Evolutionary conservation across 805 yeast species (phyloP), one percentile per base, ranked within the genome.

Genomic region (Yamadazyma sp.): DNA sequence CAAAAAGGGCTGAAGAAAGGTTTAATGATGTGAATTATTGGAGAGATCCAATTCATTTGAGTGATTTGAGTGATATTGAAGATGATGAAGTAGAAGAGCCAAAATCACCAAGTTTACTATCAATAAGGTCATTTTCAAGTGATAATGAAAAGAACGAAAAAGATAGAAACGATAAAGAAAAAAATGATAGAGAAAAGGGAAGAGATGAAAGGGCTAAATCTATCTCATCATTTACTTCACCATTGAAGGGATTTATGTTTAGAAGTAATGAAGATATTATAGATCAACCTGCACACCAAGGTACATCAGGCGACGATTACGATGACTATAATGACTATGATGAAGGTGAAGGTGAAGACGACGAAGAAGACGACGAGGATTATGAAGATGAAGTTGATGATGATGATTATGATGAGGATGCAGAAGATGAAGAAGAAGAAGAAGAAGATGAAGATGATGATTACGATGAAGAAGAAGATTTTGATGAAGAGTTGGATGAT

Each of bases 1-100:
- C 33, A 1, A 35, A 40, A 17, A 19, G 31, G 17, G 60, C 66
- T 2, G 80, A 76, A 35, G 82, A 79, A 44, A 76, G 75, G 43
- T 93, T 68, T 56, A 85, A 86, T 6, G 98, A 93, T 60, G 85
- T 85, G 28, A 89, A 85, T 53, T 93, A 75, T 56, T 93, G 98
- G 98, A 69, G 95, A 44, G 91, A 81, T 34, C 94, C 96, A 1
- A 50, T 89, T 17, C 78, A 79, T 41, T 50, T 83, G 16, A 75
- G 76, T 39, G 85, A 80, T 38, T 62, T 59, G 28, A 73, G 79
- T 30, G 86, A 78, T 35, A 53, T 66, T 10, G 77, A 74, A 41
- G 54, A 67, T 38, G 60, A 55, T 13, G 58, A 50, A 11, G 39
- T 22, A 18, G 16, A 26, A 5, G 40, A 40, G 19, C 57, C 55